Conservation (phyloP, 371 early-diverging fungal genomes). For the Saksenaea oblongispora region DNA sequence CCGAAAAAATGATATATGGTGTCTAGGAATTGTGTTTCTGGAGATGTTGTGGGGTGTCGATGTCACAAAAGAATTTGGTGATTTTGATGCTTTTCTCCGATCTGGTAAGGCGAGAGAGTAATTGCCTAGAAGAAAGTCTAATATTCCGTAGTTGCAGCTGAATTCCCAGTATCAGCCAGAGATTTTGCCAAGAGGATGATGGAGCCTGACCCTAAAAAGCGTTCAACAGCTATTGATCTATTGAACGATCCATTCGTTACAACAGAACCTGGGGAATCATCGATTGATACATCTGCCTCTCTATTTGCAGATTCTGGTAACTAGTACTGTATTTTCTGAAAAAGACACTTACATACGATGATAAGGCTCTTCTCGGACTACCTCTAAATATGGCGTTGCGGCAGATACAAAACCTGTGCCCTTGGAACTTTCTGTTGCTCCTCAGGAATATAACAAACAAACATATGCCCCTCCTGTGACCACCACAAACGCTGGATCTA, state of each 20-base stretch:
- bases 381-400: neutral
- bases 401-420: neutral
- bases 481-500: neutral
- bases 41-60: constrained; percentile 77
- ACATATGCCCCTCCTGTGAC: neutral
- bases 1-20: constrained; percentile 81
- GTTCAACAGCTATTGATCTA: constrained; percentile 69
- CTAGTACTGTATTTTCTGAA: neutral
- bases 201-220: constrained; percentile 61
- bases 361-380: neutral
- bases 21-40: constrained; percentile 67
- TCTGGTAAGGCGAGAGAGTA: constrained; percentile 19
- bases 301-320: constrained; percentile 12
- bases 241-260: constrained; percentile 69
- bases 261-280: constrained; percentile 22
- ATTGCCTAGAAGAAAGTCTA: neutral
- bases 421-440: constrained; percentile 1
- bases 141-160: constrained; percentile 25
- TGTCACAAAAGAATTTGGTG: constrained; percentile 53
- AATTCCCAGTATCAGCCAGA: constrained; percentile 50
- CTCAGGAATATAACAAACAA: neutral
- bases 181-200: constrained; percentile 59
- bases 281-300: neutral
- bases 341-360: neutral
- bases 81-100: constrained; percentile 58